Base-by-base conservation (phyloP, 805 yeast genomes). In the Osmozyma mogii region DNA sequence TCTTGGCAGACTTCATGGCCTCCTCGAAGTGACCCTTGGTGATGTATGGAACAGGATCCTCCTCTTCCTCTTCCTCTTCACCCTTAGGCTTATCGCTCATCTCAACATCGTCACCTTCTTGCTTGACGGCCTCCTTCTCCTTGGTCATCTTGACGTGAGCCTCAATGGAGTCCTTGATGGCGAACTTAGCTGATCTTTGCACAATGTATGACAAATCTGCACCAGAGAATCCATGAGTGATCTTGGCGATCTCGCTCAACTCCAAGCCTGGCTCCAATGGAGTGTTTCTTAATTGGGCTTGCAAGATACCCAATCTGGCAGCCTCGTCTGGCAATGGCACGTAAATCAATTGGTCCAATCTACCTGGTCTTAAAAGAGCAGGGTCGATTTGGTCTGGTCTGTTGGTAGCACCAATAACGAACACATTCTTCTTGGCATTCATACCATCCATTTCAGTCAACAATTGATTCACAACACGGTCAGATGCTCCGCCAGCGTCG, bases 321-420 rank as follows among this genome's bases (percentile, higher is more conserved):
- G 61, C 70, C 63, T 87, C 95, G 58, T 92, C 97, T 37, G 99
- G 99, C 61, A 94, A 74, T 57, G 98, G 98, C 43, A 92, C 98
- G 54, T 94, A 92, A 49, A 92, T 92, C 65, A 92, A 75, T 69
- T 94, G 98, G 64, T 92, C 99, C 48, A 92, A 77, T 72, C 99
- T 83, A 50, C 99, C 99, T 8, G 99, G 98, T 71, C 98, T 87
- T 62, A 92, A 71, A 52, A 92, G 76, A 20, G 98, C 98, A 15
- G 98, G 97, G 56, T 92, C 99, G 47, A 92, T 92, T 68, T 92
- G 97, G 61, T 94, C 99, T 23, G 99, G 99, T 70, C 99, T 79
- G 66, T 92, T 92, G 34, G 99, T 92, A 24, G 99, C 99, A 65
- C 98, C 99, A 65, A 92, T 85, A 34, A 92, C 96, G 54, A 92